Conservation (phyloP, 306 rosid species). For the Castanea crenata region DNA sequence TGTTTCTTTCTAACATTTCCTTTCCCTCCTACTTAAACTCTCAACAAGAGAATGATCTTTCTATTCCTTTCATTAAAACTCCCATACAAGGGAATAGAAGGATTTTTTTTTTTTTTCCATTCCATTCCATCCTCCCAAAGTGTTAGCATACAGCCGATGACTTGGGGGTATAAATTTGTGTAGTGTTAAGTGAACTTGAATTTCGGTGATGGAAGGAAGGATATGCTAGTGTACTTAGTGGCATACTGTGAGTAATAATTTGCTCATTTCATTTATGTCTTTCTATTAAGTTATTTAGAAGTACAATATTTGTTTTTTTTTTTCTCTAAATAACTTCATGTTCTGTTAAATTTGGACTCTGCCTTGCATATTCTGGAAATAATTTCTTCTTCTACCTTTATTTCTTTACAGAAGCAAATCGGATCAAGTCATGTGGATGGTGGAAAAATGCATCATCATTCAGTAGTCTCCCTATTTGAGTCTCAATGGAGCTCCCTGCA, state of each 20-base stretch:
- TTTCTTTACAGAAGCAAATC: conserved; percentile 57
- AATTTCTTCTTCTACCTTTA: conserved; percentile 17
- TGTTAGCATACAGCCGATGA: neutral
- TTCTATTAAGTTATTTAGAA: neutral
- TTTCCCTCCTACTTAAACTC: too few species aligned
- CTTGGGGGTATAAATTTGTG: neutral
- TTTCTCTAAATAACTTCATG: neutral
- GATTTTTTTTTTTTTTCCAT: too few species aligned
- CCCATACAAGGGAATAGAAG: too few species aligned
- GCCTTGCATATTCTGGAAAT: conserved; percentile 9
- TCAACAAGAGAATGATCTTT: too few species aligned
- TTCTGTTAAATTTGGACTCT: neutral
- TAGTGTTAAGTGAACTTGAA: neutral
- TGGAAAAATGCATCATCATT: conserved; percentile 75
- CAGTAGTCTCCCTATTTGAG: conserved; percentile 83
- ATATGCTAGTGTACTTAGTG: neutral
- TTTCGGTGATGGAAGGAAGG: neutral
- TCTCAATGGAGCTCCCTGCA: conserved; percentile 98
- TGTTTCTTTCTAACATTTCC: too few species aligned
- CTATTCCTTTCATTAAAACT: too few species aligned
- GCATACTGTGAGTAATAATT: neutral
- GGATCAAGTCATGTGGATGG: conserved; percentile 60
- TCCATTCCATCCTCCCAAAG: too few species aligned
- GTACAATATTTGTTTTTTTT: neutral
- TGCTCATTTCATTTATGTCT: neutral